Evolutionary conservation across 108 stramenopile genomes (phyloP), one percentile per base, ranked within the genome.

Genomic region (Bacterosira constricta): DNA sequence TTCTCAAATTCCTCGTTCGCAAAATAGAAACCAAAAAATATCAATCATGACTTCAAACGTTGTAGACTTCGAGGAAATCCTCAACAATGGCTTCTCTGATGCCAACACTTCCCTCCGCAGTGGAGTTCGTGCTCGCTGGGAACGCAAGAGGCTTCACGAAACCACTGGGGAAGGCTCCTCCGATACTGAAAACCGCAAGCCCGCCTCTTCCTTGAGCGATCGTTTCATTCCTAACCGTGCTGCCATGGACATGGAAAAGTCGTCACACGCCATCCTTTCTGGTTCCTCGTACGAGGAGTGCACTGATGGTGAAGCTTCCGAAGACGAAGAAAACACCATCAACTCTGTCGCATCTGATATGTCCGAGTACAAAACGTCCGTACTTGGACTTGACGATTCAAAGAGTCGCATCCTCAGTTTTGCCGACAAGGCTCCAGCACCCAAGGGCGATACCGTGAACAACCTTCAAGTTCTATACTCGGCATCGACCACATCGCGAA

Each of bases 361-460:
- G 54, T 79, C 86, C 17, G 84, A 77, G 32, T 71, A 85, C 51
- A 69, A 81, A 65, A 50, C 84, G n/a, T 82, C 82, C 18, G 65
- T 90, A 17, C 71, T 90, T 10, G 91, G 91, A 18, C 83, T 87
- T 36, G 89, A 85, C 29, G 89, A 92, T 62, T 64, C 78, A 34
- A 75, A 68, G 20, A 80, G 77, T 77, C 86, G 93, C 10, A 89
- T 99, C 45, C 86, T 99, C 71, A 92, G 96, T 66, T 98, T 96
- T 83, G 79, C 81, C 47, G 92, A 97, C 45, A 98, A 98, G 83
- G 98, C 97, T 6, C 99, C 99, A 23, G 90, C 80, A 34, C 97
- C 97, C 37, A 89, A 88, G 47, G 98, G 97, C 25, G 98, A 97
- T 71, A 96, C 96, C 63, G 95, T 97, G 46, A 98, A 96, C 84